Evolutionary conservation across 2,329 filamentous ascomycete species (phyloP), one percentile per base, ranked within the genome.

Genomic region (Fusarium chaquense): DNA sequence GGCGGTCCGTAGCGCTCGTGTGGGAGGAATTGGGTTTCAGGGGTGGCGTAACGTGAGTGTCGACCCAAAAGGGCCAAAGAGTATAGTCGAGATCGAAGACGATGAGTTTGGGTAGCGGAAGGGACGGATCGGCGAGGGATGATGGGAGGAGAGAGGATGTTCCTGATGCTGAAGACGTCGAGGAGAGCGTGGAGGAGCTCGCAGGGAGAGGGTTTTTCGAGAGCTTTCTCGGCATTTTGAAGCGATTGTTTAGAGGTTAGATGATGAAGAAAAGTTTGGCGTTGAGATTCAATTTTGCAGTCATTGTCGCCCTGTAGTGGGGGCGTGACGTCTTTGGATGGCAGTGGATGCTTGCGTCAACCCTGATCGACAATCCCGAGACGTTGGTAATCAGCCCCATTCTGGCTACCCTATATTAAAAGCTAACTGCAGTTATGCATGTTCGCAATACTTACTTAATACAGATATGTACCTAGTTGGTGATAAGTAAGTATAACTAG

Each of bases 41-140:
- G 0, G 94, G 94, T 9, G 89, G 87, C 26, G 89, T 88, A 73
- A 96, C 91, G 81, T 98, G 94, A 5, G 94, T 97, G 83, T 98
- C 96, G 2, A 97, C 91, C 95, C 95, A 98, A 82, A 98, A 98
- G 6, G 94, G 94, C 96, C 95, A 98, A n/a, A 98, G 86, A 0
- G 96, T 98, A 85, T 98, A 98, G 85, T 98, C 95, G 67, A 98
- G 89, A 79, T 98, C 96, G 82, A 98, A 98, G 69, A 96, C 92
- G 74, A 98, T 87, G 72, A 97, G 86, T 66, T 90, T 89, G 0
- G 94, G 94, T 2, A 97, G 86, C 0, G 93, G 92, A 0, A 89
- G 86, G 16, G 72, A 54, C 43, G 88, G 80, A 78, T 87, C 84
- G 70, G 78, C 75, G 38, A 88, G 83, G 71, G 84, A 82, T 24